A percentile compares a stretch with the other conserved stretches of the same genome.
Evolutionary conservation across 2,329 filamentous ascomycete genomes (phyloP).

Genomic region (Whalleya microplaca): DNA sequence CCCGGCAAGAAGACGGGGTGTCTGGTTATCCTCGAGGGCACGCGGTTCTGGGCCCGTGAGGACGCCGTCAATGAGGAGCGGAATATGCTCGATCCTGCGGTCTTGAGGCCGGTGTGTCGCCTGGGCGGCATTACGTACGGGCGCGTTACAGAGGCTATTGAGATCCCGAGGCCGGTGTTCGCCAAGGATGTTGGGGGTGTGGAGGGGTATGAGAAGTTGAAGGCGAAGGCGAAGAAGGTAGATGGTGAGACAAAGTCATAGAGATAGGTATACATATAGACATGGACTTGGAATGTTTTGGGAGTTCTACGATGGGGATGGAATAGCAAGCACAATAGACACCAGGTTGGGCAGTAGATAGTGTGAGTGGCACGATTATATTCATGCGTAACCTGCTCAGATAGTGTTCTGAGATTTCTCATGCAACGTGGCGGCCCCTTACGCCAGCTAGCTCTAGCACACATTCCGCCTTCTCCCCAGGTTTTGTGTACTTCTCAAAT

Average conservation of each 20-base stretch:
- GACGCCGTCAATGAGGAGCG: constrained; percentile 82
- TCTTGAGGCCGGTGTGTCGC: constrained; percentile 76
- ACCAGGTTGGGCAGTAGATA: background rate
- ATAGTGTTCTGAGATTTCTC: background rate
- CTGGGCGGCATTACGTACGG: constrained; percentile 88
- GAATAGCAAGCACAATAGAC: background rate
- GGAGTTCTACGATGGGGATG: background rate
- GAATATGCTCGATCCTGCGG: constrained; percentile 73
- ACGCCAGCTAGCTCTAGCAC: background rate
- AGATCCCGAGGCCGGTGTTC: constrained; percentile 69
- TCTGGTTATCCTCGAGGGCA: constrained; percentile 79
- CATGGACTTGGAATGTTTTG: background rate
- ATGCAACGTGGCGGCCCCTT: background rate
- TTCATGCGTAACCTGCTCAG: background rate
- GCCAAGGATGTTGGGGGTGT: constrained; percentile 52
- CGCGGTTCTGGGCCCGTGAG: constrained; percentile 85
- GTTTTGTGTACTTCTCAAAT: background rate
- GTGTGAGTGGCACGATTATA: background rate
- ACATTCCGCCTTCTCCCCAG: background rate
- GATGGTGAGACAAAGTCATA: background rate
- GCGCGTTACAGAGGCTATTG: constrained; percentile 69
- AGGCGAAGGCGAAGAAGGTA: constrained; percentile 44
- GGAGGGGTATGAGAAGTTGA: constrained; percentile 61
- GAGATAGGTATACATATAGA: background rate
- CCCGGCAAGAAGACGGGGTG: constrained; percentile 77